Percentiles rank a stretch among this genome's conserved stretches.
These are phyloP conservation scores for Trichophyton verrucosum DNA, from an alignment of 2,329 filamentous ascomycete species.

Conservation along the genomic window DNA sequence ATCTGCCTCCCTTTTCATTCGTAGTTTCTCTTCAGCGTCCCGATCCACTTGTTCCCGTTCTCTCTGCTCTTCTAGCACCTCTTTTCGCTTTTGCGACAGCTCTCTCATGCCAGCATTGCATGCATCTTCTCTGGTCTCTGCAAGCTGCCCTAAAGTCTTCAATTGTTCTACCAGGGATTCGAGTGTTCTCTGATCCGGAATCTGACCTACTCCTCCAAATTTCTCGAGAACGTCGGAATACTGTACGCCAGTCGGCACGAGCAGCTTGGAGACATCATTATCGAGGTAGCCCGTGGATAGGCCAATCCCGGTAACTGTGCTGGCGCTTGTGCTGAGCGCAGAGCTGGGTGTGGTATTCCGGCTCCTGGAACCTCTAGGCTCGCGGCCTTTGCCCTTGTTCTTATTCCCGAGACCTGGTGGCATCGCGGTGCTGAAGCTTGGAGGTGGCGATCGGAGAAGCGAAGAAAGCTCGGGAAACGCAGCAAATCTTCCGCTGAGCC, in stretches of 20 bases:
- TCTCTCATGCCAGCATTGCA: conserved; percentile 50
- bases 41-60: conserved; percentile 37
- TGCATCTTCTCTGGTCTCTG: conserved; percentile 44
- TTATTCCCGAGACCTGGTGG: conserved; percentile 32
- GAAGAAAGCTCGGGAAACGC: not conserved
- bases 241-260: conserved; percentile 37
- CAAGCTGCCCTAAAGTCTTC: conserved; percentile 44
- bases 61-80: conserved; percentile 41
- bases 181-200: conserved; percentile 37
- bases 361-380: conserved; percentile 43
- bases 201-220: conserved; percentile 36
- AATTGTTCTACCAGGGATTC: conserved; percentile 43
- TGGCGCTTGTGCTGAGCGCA: conserved; percentile 37
- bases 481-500: not conserved
- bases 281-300: conserved; percentile 43
- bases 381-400: conserved; percentile 43
- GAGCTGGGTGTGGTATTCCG: conserved; percentile 53
- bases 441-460: not conserved
- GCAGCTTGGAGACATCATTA: conserved; percentile 38
- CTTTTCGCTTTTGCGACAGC: conserved; percentile 46
- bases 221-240: conserved; percentile 49
- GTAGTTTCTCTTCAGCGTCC: conserved; percentile 39
- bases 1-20: conserved; percentile 34
- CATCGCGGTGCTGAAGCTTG: conserved; percentile 20
- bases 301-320: conserved; percentile 25